Percentiles rank a stretch among this genome's conserved stretches.
phyloP scores from a whole-genome alignment of 768 basidiomycete genomes.

The Lyophyllum shimeji region DNA sequence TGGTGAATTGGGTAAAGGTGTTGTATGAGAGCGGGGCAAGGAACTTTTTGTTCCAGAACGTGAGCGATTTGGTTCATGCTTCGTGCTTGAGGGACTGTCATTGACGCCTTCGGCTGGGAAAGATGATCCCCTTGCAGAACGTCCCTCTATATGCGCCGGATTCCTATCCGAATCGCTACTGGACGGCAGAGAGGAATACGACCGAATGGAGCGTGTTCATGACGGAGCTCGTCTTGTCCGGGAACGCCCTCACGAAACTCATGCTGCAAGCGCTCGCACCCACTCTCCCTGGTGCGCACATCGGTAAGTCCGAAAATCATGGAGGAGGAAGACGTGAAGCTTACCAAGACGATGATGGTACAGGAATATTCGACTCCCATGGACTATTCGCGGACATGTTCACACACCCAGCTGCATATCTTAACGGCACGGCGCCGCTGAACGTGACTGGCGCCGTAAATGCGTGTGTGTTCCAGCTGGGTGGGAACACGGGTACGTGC shows the following conservation, averaged over 20 bases:
- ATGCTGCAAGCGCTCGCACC: conserved; percentile 50
- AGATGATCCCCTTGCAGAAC: conserved; percentile 60
- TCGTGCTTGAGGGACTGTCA: not conserved
- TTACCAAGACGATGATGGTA: not conserved
- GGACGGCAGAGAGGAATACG: conserved; percentile 49
- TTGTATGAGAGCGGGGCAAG: conserved; percentile 59
- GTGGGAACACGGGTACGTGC: conserved; percentile 29
- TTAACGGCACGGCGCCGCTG: conserved; percentile 63
- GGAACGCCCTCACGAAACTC: conserved; percentile 51
- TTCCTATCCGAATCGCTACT: conserved; percentile 51
- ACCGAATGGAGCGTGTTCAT: conserved; percentile 60
- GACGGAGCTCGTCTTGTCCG: conserved; percentile 48
- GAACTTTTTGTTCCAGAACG: conserved; percentile 71
- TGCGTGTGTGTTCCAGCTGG: conserved; percentile 44
- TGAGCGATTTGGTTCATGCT: conserved; percentile 26
- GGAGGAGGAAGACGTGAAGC: not conserved
- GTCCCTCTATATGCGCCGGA: conserved; percentile 45
- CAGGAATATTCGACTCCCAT: conserved; percentile 64
- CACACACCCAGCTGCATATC: conserved; percentile 45
- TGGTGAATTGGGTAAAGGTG: conserved; percentile 57
- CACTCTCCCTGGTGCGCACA: conserved; percentile 49
- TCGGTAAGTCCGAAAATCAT: conserved; percentile 39
- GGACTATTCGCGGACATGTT: conserved; percentile 61
- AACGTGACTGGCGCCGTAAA: conserved; percentile 56
- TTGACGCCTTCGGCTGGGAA: not conserved